Base-by-base conservation (phyloP, 106 monocot genomes). In the Dendrobium catenatum region DNA sequence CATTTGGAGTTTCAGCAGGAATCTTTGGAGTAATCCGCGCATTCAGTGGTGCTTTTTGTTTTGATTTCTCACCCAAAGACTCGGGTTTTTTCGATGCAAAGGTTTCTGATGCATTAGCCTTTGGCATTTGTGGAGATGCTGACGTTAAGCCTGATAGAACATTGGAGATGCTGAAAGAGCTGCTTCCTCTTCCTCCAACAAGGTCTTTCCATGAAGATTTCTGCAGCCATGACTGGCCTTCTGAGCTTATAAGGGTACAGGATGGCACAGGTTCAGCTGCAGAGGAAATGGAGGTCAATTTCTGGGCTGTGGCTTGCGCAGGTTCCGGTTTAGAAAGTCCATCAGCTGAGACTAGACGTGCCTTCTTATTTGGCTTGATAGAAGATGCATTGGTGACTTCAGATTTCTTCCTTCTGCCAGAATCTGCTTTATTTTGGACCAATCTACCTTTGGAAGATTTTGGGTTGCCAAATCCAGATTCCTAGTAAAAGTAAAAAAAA, bases 161-260 rank as follows among this genome's bases (percentile, higher is more conserved):
- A 16, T 82, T 54, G 29, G 88, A 88, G 29, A 95, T 79, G 73
- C 85, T 91, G 80, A 99, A 99, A 51, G 85, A 75, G 75, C 76
- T 80, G 67, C 67, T 84, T 22, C 51, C 75, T 18, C 76, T 64
- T 42, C 79, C 88, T 33, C 90, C 93, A 43, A 99, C 78, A 46
- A 99, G 88, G 29, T 93, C 88, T 77, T 81, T 99, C 98, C 98
- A 99, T 54, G 98, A 87, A 1, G 89, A 87, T 70, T 94, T 98
- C 74, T 98, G 94, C 76, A 89, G 33, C 97, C 94, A 98, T 15
- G 85, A 81, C 9, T 84, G 27, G 20, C 77, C 85, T 37, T 78
- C 42, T 48, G 59, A 61, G 61, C 18, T 77, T 51, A 27, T 72
- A 48, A 33, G 42, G 58, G 77, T 58, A 46, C 72, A 54, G 31